Percentiles rank a stretch among this genome's conserved stretches.
Conservation (phyloP, 345 rosid species). For the Boechera retrofracta region DNA sequence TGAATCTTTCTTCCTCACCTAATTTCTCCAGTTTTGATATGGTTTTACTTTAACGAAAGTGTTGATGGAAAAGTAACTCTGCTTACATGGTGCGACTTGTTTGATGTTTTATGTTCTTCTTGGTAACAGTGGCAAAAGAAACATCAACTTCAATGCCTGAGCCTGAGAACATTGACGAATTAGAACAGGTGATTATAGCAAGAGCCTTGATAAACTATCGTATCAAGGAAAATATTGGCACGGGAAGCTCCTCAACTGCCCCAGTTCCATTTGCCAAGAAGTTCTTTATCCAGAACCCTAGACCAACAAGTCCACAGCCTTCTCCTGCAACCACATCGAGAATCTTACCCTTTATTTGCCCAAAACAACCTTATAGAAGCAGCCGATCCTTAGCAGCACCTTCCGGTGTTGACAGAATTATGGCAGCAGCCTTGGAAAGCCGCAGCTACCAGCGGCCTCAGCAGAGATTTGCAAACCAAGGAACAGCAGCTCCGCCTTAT, state of each 20-base stretch:
- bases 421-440: slow-evolving; percentile 48
- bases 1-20: slow-evolving; percentile 45
- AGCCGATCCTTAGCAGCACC: slow-evolving; percentile 53
- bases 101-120: slow-evolving; percentile 32
- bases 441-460: slow-evolving; percentile 47
- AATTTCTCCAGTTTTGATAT: background rate
- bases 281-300: slow-evolving; percentile 65
- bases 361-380: slow-evolving; percentile 63
- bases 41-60: background rate
- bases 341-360: slow-evolving; percentile 88
- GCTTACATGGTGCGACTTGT: slow-evolving; percentile 3
- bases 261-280: slow-evolving; percentile 75
- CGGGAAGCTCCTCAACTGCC: slow-evolving; percentile 53
- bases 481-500: slow-evolving; percentile 78
- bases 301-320: slow-evolving; percentile 92
- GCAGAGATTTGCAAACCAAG: slow-evolving; percentile 73
- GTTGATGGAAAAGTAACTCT: background rate
- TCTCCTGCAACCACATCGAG: slow-evolving; percentile 70
- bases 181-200: slow-evolving; percentile 92
- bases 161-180: slow-evolving; percentile 82
- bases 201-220: slow-evolving; percentile 77
- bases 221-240: slow-evolving; percentile 77
- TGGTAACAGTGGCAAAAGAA: slow-evolving; percentile 89
- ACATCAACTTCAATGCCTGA: slow-evolving; percentile 75
- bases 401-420: slow-evolving; percentile 30